These are phyloP conservation scores for Eragrostis nindensis DNA, from an alignment of 176 grass and related monocot species.

Conservation along the genomic window DNA sequence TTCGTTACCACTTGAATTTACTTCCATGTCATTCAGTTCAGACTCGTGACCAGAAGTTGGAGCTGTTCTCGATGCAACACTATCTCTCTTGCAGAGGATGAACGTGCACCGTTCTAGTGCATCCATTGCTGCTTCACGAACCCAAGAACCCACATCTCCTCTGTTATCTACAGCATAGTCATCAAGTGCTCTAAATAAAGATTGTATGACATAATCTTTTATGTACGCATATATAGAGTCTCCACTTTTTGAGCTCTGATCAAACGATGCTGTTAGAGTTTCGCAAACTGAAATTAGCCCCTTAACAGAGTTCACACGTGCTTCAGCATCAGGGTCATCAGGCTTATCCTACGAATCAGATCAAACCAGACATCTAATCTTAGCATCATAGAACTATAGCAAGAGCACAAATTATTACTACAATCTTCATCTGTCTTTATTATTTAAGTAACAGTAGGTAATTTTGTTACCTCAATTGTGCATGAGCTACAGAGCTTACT, in stretches of 20 bases:
- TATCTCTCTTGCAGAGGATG: constrained; percentile 81
- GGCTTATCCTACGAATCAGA: constrained; percentile 72
- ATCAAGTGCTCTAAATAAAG: constrained; percentile 86
- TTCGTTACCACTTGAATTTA: constrained; percentile 33
- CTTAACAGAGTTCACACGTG: constrained; percentile 83
- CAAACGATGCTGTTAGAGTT: constrained; percentile 64
- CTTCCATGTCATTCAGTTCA: constrained; percentile 32
- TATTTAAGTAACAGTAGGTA: constrained; percentile 19
- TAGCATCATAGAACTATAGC: constrained; percentile 36
- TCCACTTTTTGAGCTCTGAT: constrained; percentile 44
- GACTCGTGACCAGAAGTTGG: constrained; percentile 9
- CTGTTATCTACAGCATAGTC: constrained; percentile 96
- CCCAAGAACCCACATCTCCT: constrained; percentile 98
- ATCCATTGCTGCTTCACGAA: constrained; percentile 97
- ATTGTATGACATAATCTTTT: constrained; percentile 68
- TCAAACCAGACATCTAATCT: constrained; percentile 35
- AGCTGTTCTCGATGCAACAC: constrained; percentile 30
- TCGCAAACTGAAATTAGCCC: constrained; percentile 83
- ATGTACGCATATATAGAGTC: constrained; percentile 65
- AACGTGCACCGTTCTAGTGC: constrained; percentile 74
- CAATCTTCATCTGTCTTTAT: constrained; percentile 6
- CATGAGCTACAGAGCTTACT: constrained; percentile 87
- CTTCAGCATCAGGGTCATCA: constrained; percentile 96
- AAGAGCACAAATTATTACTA: constrained; percentile 8
- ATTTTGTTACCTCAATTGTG: constrained; percentile 74